Conservation (phyloP, 768 basidiomycete genomes). For the Rhodotorula paludigena region DNA sequence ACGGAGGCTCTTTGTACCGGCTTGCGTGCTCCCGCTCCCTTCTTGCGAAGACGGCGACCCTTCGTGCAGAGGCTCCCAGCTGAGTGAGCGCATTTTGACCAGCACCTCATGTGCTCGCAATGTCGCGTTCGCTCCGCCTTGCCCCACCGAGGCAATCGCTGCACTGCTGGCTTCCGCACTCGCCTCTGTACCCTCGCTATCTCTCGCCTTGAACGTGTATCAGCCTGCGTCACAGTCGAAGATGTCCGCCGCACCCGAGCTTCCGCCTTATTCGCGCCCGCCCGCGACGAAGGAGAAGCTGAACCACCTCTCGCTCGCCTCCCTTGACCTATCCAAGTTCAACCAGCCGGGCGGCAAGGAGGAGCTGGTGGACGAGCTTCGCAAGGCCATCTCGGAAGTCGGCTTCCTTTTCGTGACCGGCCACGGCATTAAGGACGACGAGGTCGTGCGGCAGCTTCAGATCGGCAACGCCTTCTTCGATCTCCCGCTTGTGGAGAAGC, state of each 20-base stretch:
- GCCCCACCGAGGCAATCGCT: no score
- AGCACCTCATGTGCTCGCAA: no score
- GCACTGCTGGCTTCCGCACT: no score
- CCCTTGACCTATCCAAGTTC: background rate
- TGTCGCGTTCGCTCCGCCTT: no score
- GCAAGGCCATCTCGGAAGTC: conserved; percentile 9
- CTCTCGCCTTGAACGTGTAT: background rate
- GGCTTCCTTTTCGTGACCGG: conserved; percentile 45
- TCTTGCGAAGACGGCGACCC: no score
- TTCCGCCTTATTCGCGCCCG: background rate
- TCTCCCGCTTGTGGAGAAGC: conserved; percentile 47
- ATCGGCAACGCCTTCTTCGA: conserved; percentile 49
- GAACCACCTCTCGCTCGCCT: background rate
- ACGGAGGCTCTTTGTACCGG: no score
- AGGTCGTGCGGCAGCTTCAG: conserved; percentile 48
- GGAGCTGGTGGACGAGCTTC: conserved; percentile 39
- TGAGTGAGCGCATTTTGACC: no score
- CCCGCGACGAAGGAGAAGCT: conserved; percentile 5
- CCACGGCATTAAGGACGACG: conserved; percentile 49
- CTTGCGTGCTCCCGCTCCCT: no score
- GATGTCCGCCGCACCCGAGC: background rate
- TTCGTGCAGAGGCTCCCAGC: no score
- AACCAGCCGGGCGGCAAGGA: conserved; percentile 28
- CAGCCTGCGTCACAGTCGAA: background rate
- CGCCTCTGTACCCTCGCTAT: no score